A percentile compares a stretch with the other conserved stretches of the same genome.
phyloP scores from a whole-genome alignment of 495 filamentous ascomycete genomes.

The Aspergillus indologenus region DNA sequence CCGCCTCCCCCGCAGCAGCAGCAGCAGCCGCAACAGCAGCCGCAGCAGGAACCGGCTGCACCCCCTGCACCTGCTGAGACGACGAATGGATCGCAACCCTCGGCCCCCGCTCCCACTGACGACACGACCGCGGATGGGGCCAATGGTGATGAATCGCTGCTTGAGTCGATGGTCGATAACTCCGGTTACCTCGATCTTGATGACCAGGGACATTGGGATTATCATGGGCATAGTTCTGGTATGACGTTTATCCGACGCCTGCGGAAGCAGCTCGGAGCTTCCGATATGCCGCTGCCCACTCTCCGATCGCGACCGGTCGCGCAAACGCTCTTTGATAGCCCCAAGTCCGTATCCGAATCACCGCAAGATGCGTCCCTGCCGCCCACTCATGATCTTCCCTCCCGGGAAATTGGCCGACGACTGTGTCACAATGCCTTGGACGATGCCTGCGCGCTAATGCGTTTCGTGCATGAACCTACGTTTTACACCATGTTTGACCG shows the following conservation, averaged over 20 bases:
- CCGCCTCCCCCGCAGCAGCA: slow-evolving; percentile 8
- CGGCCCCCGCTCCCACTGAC: slow-evolving; percentile 11
- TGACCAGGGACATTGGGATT: slow-evolving; percentile 90
- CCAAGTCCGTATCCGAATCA: slow-evolving; percentile 62
- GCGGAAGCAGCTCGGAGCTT: slow-evolving; percentile 74
- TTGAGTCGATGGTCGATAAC: slow-evolving; percentile 93
- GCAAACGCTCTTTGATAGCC: slow-evolving; percentile 63
- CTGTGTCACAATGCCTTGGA: slow-evolving; percentile 77
- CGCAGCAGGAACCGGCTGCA: slow-evolving; percentile 7
- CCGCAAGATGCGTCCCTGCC: slow-evolving; percentile 50
- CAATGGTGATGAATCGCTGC: slow-evolving; percentile 64
- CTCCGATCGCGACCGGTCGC: slow-evolving; percentile 34
- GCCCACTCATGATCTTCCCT: slow-evolving; percentile 66
- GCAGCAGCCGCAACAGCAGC: slow-evolving; percentile 11
- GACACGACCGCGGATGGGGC: slow-evolving; percentile 24
- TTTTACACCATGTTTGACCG: slow-evolving; percentile 77
- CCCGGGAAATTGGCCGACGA: slow-evolving; percentile 59
- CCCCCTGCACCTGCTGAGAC: slow-evolving; percentile 11
- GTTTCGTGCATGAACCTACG: slow-evolving; percentile 83
- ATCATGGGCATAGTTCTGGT: slow-evolving; percentile 90
- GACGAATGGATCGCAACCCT: slow-evolving; percentile 6
- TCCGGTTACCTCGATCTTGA: slow-evolving; percentile 88
- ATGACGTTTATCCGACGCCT: slow-evolving; percentile 80
- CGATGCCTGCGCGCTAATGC: slow-evolving; percentile 78
- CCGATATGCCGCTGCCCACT: slow-evolving; percentile 51